Base-by-base conservation (phyloP, 139 green algal species). In the Medakamo hakoo region DNA sequence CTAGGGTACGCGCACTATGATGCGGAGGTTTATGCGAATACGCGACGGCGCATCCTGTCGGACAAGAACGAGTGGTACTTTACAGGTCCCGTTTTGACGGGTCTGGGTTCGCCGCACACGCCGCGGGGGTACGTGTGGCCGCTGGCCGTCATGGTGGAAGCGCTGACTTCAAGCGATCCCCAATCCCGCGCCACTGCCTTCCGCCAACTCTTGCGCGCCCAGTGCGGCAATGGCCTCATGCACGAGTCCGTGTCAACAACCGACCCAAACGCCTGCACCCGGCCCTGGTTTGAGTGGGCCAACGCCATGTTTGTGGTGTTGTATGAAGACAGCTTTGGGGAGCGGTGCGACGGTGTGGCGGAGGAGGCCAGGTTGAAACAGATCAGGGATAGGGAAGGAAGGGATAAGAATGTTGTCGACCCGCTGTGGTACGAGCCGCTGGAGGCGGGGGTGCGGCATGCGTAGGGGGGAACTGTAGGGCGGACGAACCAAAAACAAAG, bases 21-120 rank as follows among this genome's bases (percentile, higher is more conserved):
- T 30, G 25, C 18, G 0, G 14, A 58, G 22, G 49, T 81, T 0
- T 83, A 77, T 52, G 14, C 23, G 1, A 26, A 28, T 24, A 84
- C 78, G 0, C 57, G 68, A 14, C 20, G 18, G 19, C 69, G 76
- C 2, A 66, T 84, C 28, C 56, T 81, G 3, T 76, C 68, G 32
- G 23, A 14, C 49, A 63, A 59, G 0, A 59, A 57, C 27, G 27
- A 31, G 3, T 76, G 62, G 22, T 86, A 63, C 64, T 87, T 71
- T 56, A 28, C 40, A 22, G 78, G 78, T 21, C 63, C 1, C 2
- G 27, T 63, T 29, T 61, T 84, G 16, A 40, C 56, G 25, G 80
- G 80, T 4, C 59, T 83, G 31, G 80, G 79, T 5, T 79, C 68
- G 5, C 68, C 78, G 0, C 80, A 87, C 62, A 87, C 80, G 3